Evolutionary conservation across 2,329 filamentous ascomycete genomes (phyloP), one percentile per base, ranked within the genome.

Genomic region (Xylaria sp.): DNA sequence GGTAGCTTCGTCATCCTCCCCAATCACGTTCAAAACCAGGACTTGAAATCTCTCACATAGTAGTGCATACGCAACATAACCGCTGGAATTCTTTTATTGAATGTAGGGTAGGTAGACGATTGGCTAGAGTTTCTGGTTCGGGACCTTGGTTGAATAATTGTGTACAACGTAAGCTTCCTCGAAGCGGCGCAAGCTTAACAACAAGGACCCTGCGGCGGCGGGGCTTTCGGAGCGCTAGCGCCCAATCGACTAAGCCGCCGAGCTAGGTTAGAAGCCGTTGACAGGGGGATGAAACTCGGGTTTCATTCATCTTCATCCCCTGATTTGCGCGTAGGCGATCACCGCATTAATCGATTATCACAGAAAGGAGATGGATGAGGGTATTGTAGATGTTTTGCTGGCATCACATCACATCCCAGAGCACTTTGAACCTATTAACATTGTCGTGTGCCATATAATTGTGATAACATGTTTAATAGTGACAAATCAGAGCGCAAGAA

Each of bases 231-330:
- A 20, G 40, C 23, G 40, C 40, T 26, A 44, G n/a, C 40, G 11
- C 48, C 63, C 65, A 64, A 64, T 65, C 17, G 57, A 54, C 51
- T 23, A 5, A 65, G 58, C 62, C 62, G 66, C 49, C 51, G 36
- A 23, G 51, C 46, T 15, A 28, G 23, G 20, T 28, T 17, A 48
- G 56, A 61, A 51, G 49, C 33, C n/a, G 38, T 31, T 67, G 48
- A 40, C 33, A 33, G 65, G 66, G 66, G 57, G 17, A 15, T 62
- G 62, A 68, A 65, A 68, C 66, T 10, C 51, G 62, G 33, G 36
- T 68, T 65, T 68, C 58, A 61, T 61, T 23, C 23, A 1, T 23
- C 23, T 23, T 62, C 62, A 62, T 58, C 62, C 66, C 62, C 66
- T 61, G 3, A n/a, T 15, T 13, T 40, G 40, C 23, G 23, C 13